Evolutionary conservation across 768 basidiomycete species (phyloP), one percentile per base, ranked within the genome.

Genomic region (Neoboletus brunneissimus): DNA sequence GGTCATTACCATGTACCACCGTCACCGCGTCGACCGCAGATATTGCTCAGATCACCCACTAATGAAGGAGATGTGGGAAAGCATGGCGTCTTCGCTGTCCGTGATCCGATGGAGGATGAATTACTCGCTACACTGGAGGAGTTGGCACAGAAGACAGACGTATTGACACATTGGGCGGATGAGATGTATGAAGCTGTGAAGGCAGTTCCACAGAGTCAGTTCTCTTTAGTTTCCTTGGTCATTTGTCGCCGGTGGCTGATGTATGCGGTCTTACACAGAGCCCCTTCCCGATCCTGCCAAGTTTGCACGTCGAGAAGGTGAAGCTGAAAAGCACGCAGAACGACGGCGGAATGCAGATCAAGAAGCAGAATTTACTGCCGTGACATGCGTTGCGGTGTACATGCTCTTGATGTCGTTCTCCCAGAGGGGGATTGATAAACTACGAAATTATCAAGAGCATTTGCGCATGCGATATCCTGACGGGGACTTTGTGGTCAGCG

Each of bases 121-220:
- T 72, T 97, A n/a, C 74, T 97, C n/a, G 83, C 78, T 3, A 71
- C 75, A 20, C 75, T 98, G 42, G 96, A 98, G 67, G 90, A 95
- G 60, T 76, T 95, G 4, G 96, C 95, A 34, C 92, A 97, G 79
- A 99, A 98, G 80, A 96, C 96, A 34, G 87, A 91, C 57, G 94
- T 95, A 51, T 75, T 98, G 56, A 89, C 90, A 54, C 88, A 90
- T 58, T 96, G 94, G 85, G 97, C 91, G 22, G 96, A 98, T 61
- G 89, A 94, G 78, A 88, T 97, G 83, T 90, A 91, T 64, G 90
- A 91, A 64, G 86, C 85, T 66, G 89, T 94, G 27, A 92, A 92
- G 70, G 88, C 85, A 16, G 77, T 90, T 35, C 89, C 91, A 22
- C 86, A 91, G 72, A 91, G 89, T 92, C 63, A 40, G 89, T 79